Evolutionary conservation across 2,329 filamentous ascomycete genomes (phyloP).

Genomic region (Calonectria naviculata): DNA sequence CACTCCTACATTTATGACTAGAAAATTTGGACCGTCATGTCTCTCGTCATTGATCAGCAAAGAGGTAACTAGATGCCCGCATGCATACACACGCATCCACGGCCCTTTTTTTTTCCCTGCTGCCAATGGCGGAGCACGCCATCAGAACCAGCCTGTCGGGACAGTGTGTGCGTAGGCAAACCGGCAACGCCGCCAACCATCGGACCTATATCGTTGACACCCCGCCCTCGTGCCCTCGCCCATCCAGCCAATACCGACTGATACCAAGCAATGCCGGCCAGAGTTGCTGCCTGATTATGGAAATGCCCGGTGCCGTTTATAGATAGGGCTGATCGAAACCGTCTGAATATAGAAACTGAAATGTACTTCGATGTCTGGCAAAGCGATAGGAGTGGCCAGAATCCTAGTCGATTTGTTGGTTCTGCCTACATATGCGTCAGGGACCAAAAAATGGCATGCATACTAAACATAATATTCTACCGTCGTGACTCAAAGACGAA

Average conservation of each 20-base stretch:
- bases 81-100: background rate
- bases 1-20: background rate
- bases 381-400: background rate
- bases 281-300: background rate
- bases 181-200: constrained; percentile 5
- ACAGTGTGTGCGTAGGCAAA: constrained; percentile 1
- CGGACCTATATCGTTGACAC: background rate
- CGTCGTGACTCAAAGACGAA: background rate
- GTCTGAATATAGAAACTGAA: background rate
- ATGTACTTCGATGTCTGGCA: background rate
- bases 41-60: background rate
- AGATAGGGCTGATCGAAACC: background rate
- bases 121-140: constrained; percentile 1
- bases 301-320: background rate
- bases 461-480: background rate
- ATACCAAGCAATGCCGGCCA: background rate
- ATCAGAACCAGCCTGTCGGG: constrained; percentile 14
- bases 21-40: background rate
- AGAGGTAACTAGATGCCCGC: background rate
- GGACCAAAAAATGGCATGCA: background rate
- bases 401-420: background rate
- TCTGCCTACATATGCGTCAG: background rate
- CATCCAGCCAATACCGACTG: background rate
- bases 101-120: too few species aligned
- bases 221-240: background rate